Evolutionary conservation across 345 rosid species (phyloP).

Genomic region (Ceriops zippeliana): DNA sequence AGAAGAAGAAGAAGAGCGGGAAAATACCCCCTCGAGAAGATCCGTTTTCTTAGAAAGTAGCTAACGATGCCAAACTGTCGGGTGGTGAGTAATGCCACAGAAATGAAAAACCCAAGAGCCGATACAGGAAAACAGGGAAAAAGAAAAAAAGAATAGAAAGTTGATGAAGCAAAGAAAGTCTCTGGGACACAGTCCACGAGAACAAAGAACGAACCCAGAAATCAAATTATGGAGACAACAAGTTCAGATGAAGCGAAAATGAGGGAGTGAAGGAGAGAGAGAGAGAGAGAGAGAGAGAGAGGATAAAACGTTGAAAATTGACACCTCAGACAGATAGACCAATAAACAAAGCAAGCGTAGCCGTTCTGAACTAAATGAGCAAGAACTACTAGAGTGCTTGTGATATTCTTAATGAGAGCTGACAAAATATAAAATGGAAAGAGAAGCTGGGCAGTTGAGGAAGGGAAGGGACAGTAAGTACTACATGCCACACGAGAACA

Average conservation of each 20-base stretch:
- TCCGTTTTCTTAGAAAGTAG: slow-evolving; percentile 5
- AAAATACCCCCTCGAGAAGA: neutral
- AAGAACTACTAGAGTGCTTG: neutral
- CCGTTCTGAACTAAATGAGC: neutral
- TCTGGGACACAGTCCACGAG: slow-evolving; percentile 6
- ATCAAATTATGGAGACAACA: neutral
- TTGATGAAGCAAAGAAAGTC: slow-evolving; percentile 27
- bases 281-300: neutral
- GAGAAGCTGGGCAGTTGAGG: too few species aligned
- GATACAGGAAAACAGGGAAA: slow-evolving; percentile 14
- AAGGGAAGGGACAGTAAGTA: too few species aligned
- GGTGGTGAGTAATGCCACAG: neutral
- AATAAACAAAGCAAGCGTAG: too few species aligned
- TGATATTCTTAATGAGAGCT: neutral
- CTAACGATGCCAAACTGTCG: neutral
- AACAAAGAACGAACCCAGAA: slow-evolving; percentile 2
- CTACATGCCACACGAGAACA: too few species aligned
- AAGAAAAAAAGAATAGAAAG: slow-evolving; percentile 14
- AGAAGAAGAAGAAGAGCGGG: too few species aligned
- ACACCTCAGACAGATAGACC: neutral
- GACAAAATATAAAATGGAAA: too few species aligned
- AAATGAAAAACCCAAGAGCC: neutral
- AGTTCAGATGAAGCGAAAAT: neutral
- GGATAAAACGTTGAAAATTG: slow-evolving; percentile 2
- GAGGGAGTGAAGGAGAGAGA: neutral